Conservation (phyloP, 176 grass and related monocot species). For the Pontederia paniculata region DNA sequence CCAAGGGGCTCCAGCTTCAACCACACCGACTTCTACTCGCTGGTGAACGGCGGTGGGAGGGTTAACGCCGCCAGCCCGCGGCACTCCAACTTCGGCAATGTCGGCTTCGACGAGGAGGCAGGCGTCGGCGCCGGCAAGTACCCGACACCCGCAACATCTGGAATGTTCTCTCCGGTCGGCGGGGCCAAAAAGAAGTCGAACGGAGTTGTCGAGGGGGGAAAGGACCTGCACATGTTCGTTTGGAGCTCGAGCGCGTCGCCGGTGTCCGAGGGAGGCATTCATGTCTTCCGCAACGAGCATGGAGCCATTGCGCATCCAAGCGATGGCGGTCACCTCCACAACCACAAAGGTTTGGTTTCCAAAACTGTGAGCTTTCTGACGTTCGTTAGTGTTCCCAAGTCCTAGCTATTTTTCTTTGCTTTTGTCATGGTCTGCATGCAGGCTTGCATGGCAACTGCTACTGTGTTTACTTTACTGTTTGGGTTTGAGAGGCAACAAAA, state of each 20-base stretch:
- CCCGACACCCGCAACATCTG: not conserved
- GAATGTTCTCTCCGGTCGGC: not conserved
- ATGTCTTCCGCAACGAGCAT: not conserved
- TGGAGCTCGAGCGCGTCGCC: conserved; percentile 6
- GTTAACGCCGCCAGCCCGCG: not conserved
- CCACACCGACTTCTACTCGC: conserved; percentile 1
- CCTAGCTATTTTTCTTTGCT: too few relatives aligned
- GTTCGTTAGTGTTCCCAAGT: too few relatives aligned
- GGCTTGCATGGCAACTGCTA: not conserved
- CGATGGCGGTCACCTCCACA: not conserved
- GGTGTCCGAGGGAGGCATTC: conserved; percentile 3
- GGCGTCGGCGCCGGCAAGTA: not conserved
- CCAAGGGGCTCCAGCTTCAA: conserved; percentile 3
- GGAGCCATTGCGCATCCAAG: not conserved
- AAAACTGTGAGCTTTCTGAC: too few relatives aligned
- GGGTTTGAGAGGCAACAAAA: too few relatives aligned
- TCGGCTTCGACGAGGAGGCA: not conserved
- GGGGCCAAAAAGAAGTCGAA: not conserved
- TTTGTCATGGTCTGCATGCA: not conserved
- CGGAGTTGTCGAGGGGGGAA: not conserved
- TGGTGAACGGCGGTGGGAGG: not conserved
- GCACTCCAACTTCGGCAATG: not conserved
- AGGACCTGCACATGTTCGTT: conserved; percentile 11
- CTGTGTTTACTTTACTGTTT: too few relatives aligned
- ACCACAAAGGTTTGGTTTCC: not conserved